phyloP scores from a whole-genome alignment of 2,329 filamentous ascomycete species.

The Immersiporthe knoxdaviesiana region DNA sequence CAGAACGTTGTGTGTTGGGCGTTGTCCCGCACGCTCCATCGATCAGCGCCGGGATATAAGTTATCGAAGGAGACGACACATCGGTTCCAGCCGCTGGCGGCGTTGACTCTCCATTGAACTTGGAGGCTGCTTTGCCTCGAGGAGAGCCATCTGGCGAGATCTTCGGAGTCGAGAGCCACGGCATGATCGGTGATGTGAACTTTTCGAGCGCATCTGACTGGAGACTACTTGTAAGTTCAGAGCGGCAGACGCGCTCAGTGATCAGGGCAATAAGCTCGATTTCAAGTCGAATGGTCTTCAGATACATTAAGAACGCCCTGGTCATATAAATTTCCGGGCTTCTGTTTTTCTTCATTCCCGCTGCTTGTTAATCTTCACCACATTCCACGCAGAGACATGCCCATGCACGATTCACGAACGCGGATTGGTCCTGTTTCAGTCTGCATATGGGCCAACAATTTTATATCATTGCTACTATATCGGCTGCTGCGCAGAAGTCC shows the following conservation, averaged over 20 bases:
- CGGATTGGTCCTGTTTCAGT: not conserved
- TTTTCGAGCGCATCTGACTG: not conserved
- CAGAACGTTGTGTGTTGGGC: constrained; percentile 35
- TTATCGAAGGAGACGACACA: constrained; percentile 32
- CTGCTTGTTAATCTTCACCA: not conserved
- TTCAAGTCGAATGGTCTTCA: not conserved
- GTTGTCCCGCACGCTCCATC: constrained; percentile 42
- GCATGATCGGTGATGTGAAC: constrained; percentile 14
- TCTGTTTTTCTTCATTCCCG: constrained; percentile 18
- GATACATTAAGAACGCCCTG: not conserved
- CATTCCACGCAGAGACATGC: not conserved
- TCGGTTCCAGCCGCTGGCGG: not conserved
- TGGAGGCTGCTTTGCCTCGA: constrained; percentile 1
- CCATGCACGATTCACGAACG: not conserved
- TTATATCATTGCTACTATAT: not conserved
- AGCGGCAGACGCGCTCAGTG: not conserved
- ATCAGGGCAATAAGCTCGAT: not conserved
- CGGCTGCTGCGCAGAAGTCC: not conserved
- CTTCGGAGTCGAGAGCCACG: constrained; percentile 23
- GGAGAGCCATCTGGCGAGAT: constrained; percentile 19
- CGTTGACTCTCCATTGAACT: not conserved
- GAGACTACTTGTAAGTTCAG: not conserved
- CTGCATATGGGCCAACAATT: not conserved
- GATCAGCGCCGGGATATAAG: constrained; percentile 42
- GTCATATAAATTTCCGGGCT: not conserved